Percentiles rank a stretch among this genome's conserved stretches.
phyloP scores from a whole-genome alignment of 139 green algal genomes.

The Spirogloea muscicola region DNA sequence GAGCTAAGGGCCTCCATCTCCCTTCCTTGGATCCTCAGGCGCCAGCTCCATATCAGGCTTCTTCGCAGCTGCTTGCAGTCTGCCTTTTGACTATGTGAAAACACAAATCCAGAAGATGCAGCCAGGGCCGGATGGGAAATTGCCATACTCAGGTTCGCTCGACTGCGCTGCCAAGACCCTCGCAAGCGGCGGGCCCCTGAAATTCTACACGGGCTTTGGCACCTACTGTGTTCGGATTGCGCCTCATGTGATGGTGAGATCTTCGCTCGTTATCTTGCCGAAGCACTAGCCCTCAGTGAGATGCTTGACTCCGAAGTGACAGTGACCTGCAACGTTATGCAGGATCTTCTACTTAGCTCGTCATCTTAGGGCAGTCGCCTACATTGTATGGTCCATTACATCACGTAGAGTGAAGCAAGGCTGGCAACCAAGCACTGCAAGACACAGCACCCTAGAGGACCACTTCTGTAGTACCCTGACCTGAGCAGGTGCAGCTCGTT shows the following conservation, averaged over 20 bases:
- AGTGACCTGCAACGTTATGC: no score
- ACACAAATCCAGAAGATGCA: constrained; percentile 91
- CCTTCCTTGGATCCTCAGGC: constrained; percentile 16
- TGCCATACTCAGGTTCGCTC: constrained; percentile 54
- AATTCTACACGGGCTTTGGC: constrained; percentile 97
- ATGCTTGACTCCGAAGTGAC: no score
- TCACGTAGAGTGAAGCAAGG: no score
- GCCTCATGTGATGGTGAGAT: constrained; percentile 63
- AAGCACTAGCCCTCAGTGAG: no score
- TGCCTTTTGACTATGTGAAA: constrained; percentile 99
- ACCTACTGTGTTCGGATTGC: constrained; percentile 92
- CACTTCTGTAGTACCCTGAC: no score
- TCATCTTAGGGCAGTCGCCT: no score
- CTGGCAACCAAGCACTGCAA: no score
- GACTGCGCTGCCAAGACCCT: constrained; percentile 87
- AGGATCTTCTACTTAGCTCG: no score
- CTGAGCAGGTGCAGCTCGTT: neutral
- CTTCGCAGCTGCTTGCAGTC: constrained; percentile 77
- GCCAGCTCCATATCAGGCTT: constrained; percentile 74
- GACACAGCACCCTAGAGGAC: no score
- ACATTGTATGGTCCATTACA: no score
- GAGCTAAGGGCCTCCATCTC: no score
- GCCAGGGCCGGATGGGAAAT: constrained; percentile 69
- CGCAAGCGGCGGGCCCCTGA: constrained; percentile 71
- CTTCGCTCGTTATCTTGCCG: no score